A percentile compares a stretch with the other conserved stretches of the same genome.
These are phyloP conservation scores for Diaporthe caulivora DNA, from an alignment of 2,329 filamentous ascomycete genomes.

Conservation along the genomic window DNA sequence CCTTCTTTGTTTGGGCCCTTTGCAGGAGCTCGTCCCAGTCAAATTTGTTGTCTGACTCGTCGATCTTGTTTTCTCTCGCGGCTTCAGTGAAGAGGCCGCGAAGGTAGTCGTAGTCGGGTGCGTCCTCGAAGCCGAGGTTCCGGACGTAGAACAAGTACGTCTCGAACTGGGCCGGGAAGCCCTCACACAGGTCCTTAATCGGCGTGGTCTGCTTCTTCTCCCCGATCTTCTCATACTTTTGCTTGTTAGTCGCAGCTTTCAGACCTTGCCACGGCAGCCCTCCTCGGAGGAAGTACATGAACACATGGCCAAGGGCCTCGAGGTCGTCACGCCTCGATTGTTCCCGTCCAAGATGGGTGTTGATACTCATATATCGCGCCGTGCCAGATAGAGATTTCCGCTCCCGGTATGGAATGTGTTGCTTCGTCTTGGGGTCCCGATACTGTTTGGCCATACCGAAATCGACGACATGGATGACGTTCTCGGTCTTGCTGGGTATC, in stretches of 20 bases:
- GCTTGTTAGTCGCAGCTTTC: constrained; percentile 84
- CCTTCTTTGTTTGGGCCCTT: constrained; percentile 71
- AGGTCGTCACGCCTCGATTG: constrained; percentile 96
- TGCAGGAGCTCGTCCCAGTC: constrained; percentile 75
- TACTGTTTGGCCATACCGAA: constrained; percentile 99
- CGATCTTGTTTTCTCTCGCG: constrained; percentile 63
- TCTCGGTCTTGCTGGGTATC: constrained; percentile 91
- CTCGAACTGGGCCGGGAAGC: constrained; percentile 96
- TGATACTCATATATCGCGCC: constrained; percentile 99
- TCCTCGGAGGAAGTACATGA: constrained; percentile 81
- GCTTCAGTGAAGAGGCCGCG: constrained; percentile 97
- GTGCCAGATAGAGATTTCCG: constrained; percentile 97
- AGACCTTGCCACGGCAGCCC: constrained; percentile 79
- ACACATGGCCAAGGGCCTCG: constrained; percentile 84
- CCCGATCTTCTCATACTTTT: constrained; percentile 99
- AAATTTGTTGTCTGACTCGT: constrained; percentile 97
- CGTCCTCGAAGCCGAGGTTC: constrained; percentile 98
- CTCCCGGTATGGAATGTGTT: constrained; percentile 98
- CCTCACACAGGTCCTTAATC: constrained; percentile 96
- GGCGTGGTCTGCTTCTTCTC: constrained; percentile 99
- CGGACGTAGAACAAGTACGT: constrained; percentile 98
- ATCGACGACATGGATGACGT: constrained; percentile 98
- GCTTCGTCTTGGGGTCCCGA: constrained; percentile 97
- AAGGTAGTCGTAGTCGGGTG: constrained; percentile 97
- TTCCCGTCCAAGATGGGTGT: constrained; percentile 95